Evolutionary conservation across 495 filamentous ascomycete species (phyloP).

Genomic region (Talaromyces borbonicus): DNA sequence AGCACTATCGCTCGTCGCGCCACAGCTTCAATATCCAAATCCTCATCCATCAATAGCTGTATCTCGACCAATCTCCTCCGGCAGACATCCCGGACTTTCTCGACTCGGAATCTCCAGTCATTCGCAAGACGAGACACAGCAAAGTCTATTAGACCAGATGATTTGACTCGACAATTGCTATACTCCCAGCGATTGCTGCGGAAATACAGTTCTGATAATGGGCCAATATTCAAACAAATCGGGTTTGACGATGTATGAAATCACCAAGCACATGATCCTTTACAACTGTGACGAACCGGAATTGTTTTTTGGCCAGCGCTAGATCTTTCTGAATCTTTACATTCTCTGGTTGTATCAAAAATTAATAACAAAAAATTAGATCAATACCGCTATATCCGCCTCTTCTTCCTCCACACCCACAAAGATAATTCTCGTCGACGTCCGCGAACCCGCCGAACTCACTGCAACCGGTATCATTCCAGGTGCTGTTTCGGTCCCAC

Average conservation of each 20-base stretch:
- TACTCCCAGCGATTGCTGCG: background rate
- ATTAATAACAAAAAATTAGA: conserved; percentile 16
- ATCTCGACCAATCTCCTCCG: too few relatives aligned
- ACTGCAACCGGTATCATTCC: conserved; percentile 63
- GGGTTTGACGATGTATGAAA: conserved; percentile 33
- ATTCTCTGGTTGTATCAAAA: background rate
- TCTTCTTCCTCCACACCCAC: conserved; percentile 16
- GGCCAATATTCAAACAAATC: conserved; percentile 21
- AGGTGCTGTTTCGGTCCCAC: conserved; percentile 65
- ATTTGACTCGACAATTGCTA: too few relatives aligned
- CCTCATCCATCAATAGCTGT: too few relatives aligned
- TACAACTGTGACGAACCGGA: too few relatives aligned
- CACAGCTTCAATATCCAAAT: background rate
- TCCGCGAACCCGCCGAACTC: conserved; percentile 79
- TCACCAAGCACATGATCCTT: too few relatives aligned
- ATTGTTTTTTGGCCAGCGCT: too few relatives aligned
- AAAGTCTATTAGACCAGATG: too few relatives aligned
- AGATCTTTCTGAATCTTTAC: background rate
- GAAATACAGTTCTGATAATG: conserved; percentile 18
- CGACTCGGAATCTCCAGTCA: background rate
- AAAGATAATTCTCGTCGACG: conserved; percentile 46
- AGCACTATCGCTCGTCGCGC: background rate
- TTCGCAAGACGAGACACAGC: conserved; percentile 1
- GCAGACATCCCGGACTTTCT: background rate
- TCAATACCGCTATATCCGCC: conserved; percentile 28